These are phyloP conservation scores for Clitoria ternatea DNA, from an alignment of 306 rosid species.

Conservation along the genomic window DNA sequence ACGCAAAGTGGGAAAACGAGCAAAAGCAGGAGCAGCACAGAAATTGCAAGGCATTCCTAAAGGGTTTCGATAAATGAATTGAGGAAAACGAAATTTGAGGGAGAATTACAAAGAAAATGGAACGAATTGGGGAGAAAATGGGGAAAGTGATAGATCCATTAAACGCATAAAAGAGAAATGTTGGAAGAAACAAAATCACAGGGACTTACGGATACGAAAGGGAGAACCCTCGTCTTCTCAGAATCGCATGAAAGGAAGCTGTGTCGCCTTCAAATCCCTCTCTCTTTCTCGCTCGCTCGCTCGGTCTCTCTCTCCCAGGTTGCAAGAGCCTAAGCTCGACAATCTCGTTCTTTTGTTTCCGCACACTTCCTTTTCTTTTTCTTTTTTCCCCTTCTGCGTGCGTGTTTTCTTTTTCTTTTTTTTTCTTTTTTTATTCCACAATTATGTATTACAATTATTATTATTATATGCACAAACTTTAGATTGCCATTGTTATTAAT, in stretches of 20 bases:
- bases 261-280: conserved; percentile 4
- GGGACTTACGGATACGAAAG: conserved; percentile 17
- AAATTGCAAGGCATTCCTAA: not conserved
- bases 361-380: not conserved
- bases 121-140: not conserved
- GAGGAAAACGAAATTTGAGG: not conserved
- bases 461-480: not conserved
- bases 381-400: not conserved
- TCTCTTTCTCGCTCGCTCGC: not conserved
- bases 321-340: conserved; percentile 16
- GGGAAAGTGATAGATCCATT: conserved; percentile 23
- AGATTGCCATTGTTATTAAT: too few species aligned
- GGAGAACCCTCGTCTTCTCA: not conserved
- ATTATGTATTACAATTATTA: not conserved
- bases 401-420: not conserved
- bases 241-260: conserved; percentile 11
- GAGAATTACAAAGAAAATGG: not conserved
- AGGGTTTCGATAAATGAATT: conserved; percentile 9
- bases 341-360: not conserved
- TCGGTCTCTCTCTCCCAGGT: not conserved
- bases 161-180: not conserved
- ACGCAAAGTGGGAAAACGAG: not conserved
- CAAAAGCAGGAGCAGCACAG: not conserved
- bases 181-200: not conserved
- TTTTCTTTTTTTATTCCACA: not conserved